Evolutionary conservation across 441 rosid genomes (phyloP), one percentile per base, ranked within the genome.

Genomic region (Capsella rubella): DNA sequence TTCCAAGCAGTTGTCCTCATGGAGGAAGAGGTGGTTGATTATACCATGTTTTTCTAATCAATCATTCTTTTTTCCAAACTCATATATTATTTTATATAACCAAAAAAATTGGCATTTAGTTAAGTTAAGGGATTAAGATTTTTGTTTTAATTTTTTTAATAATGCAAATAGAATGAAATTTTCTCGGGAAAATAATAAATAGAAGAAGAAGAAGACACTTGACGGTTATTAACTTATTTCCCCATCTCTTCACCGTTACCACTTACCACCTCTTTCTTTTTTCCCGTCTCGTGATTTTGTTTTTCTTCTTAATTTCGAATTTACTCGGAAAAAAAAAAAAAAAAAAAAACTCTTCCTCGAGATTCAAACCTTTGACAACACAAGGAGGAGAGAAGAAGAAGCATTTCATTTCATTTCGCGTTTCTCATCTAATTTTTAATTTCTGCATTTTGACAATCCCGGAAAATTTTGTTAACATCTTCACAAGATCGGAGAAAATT

Each of bases 311-410:
- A 49, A 29, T 57, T 60, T 55, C 28, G 51, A 21, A 40, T 50
- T 68, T 69, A 53, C 52, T 73, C 50, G 39, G 67, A 45, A 73
- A 15, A 28, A 47, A 28, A 10, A 37, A 39, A 45, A 73, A 15
- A 28, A 47, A 28, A 10, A 37, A 39, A 37, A 10, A 39, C 42
- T 49, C 25, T 21, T 21, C 39, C 10, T 78, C 67, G 50, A 53
- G 78, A 73, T 73, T 78, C 74, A 66, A 68, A 61, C 53, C 64
- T 40, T 54, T 11, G 46, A 77, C 46, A 77, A 21, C 39, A 37
- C 37, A 34, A 34, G 37, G 37, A 43, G 40, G 66, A 74, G 54
- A 66, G 70, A 63, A 68, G 70, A 62, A 68, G 52, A 40, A 61
- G 37, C 63, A 40, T 56, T 64, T 55, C 57, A 64, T 64, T 63